These are phyloP conservation scores for Ascodesmis nigricans DNA, from an alignment of 495 filamentous ascomycete species.

Conservation along the genomic window DNA sequence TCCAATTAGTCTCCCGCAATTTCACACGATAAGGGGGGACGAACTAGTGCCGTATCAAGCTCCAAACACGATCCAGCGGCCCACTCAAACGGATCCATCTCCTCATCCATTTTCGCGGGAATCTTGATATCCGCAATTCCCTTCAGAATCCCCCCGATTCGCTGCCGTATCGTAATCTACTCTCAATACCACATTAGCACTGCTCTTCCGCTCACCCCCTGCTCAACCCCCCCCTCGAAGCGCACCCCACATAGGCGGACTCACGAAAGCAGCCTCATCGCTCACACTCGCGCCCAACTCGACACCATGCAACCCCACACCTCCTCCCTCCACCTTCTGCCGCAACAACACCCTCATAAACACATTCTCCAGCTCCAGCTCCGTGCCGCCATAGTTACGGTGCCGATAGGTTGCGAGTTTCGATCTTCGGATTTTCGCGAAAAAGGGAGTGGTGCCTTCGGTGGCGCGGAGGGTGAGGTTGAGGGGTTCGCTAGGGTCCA, in stretches of 20 bases:
- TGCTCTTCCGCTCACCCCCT: slow-evolving; percentile 4
- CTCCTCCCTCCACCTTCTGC: slow-evolving; percentile 1
- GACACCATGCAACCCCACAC: slow-evolving; percentile 2
- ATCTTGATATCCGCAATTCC: slow-evolving; percentile 16
- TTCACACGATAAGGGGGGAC: background rate
- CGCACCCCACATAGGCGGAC: slow-evolving; percentile 21
- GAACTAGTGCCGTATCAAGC: slow-evolving; percentile 7
- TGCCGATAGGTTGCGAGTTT: too few species aligned
- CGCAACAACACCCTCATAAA: slow-evolving; percentile 8
- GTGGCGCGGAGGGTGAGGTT: slow-evolving; percentile 14
- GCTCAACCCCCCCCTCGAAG: slow-evolving; percentile 19
- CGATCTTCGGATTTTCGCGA: too few species aligned
- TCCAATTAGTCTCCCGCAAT: background rate
- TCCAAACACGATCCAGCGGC: slow-evolving; percentile 10
- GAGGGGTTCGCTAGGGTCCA: slow-evolving; percentile 4
- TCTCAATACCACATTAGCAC: slow-evolving; percentile 11
- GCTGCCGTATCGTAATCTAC: slow-evolving; percentile 14
- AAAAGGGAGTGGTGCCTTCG: too few species aligned
- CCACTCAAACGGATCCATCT: slow-evolving; percentile 17
- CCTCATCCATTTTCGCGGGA: slow-evolving; percentile 12
- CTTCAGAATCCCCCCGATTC: slow-evolving; percentile 18
- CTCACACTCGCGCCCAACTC: slow-evolving; percentile 6
- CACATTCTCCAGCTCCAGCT: slow-evolving; percentile 17
- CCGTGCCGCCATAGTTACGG: background rate
- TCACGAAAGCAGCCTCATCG: slow-evolving; percentile 18